Evolutionary conservation across 495 filamentous ascomycete species (phyloP).

Genomic region (Aspergillus coremiiformis): DNA sequence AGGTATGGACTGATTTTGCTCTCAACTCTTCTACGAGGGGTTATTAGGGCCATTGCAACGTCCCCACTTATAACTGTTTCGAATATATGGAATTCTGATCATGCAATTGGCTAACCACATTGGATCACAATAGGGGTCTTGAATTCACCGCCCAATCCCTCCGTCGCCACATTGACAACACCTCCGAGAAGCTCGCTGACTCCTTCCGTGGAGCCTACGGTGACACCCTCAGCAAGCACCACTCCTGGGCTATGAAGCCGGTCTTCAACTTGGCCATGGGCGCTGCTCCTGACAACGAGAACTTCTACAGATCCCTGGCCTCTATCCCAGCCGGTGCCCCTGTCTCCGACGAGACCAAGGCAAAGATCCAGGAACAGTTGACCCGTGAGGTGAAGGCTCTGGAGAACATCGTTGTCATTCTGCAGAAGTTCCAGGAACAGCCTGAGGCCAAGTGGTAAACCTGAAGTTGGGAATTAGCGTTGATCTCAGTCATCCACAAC

Average conservation of each 20-base stretch:
- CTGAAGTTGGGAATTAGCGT: conserved; percentile 4
- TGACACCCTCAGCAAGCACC: conserved; percentile 80
- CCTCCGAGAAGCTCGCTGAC: conserved; percentile 63
- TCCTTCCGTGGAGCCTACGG: conserved; percentile 86
- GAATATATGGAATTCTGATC: neutral
- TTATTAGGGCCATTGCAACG: neutral
- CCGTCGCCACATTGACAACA: conserved; percentile 60
- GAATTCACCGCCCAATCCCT: conserved; percentile 87
- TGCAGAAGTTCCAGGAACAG: conserved; percentile 63
- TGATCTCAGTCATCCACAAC: neutral
- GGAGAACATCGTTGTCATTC: conserved; percentile 63
- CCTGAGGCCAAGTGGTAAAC: conserved; percentile 65
- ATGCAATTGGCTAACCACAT: conserved; percentile 1
- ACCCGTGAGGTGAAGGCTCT: conserved; percentile 64
- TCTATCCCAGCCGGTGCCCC: neutral
- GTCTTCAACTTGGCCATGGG: conserved; percentile 88
- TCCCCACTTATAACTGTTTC: neutral
- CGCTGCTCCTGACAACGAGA: conserved; percentile 82
- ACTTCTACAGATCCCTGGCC: conserved; percentile 55
- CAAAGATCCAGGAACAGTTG: conserved; percentile 53
- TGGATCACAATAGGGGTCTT: conserved; percentile 58
- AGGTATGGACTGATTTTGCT: conserved; percentile 50
- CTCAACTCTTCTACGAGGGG: neutral
- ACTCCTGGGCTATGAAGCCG: conserved; percentile 78
- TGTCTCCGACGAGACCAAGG: conserved; percentile 64